Conservation (phyloP, 257 asterid genomes). For the Misopates orontium region DNA sequence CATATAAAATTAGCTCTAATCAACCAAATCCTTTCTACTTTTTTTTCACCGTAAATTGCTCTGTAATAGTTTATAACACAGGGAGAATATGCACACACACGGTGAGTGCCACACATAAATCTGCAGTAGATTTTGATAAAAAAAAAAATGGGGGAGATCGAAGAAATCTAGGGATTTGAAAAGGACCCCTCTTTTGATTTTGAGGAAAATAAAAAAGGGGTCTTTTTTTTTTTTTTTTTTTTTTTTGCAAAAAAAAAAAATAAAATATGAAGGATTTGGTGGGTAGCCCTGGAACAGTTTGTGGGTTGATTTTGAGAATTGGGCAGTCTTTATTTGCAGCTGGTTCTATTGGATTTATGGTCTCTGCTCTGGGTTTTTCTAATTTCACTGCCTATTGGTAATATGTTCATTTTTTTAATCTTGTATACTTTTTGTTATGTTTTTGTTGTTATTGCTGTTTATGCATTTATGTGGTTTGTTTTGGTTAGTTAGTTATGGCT, state of each 20-base stretch:
- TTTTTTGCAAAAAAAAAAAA: too few species aligned
- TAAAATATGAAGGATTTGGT: constrained; percentile 68
- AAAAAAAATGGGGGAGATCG: constrained; percentile 43
- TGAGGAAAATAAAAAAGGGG: constrained; percentile 26
- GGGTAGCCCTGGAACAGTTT: constrained; percentile 84
- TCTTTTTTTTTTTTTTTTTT: too few species aligned
- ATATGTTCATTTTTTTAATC: neutral
- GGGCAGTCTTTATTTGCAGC: constrained; percentile 86
- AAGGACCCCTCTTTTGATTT: constrained; percentile 50
- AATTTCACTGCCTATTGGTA: constrained; percentile 95
- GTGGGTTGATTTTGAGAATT: constrained; percentile 73
- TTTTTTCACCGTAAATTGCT: too few species aligned
- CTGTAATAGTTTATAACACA: too few species aligned
- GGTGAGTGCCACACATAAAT: too few species aligned
- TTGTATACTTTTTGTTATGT: neutral
- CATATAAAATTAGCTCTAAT: too few species aligned
- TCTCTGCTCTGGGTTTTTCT: constrained; percentile 87
- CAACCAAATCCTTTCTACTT: too few species aligned
- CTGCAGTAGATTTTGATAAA: too few species aligned
- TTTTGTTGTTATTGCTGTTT: constrained; percentile 23
- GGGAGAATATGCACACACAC: too few species aligned
- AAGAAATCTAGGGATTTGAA: constrained; percentile 54
- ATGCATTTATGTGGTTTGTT: neutral
- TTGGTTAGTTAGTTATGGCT: constrained; percentile 30
- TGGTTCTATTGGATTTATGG: constrained; percentile 84